These are phyloP conservation scores for Cyberlindnera maritima DNA, from an alignment of 805 yeast species.

Conservation along the genomic window DNA sequence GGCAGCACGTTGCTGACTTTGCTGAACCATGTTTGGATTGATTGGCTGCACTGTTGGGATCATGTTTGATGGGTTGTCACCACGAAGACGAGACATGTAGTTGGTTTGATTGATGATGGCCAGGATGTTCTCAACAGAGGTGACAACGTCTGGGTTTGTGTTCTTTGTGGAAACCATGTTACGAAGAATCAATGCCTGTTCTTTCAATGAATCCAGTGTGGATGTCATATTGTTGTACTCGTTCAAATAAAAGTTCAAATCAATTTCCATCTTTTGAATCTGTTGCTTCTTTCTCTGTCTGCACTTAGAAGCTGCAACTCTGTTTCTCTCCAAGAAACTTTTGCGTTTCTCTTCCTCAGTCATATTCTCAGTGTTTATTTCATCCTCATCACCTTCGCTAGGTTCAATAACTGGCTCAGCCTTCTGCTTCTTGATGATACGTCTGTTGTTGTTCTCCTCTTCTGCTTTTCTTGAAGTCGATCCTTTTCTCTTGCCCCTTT, in stretches of 20 bases:
- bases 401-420: neutral
- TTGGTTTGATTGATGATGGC: conserved; percentile 23
- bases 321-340: conserved; percentile 80
- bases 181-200: conserved; percentile 51
- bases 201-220: conserved; percentile 57
- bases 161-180: conserved; percentile 35
- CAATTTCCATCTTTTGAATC: conserved; percentile 78
- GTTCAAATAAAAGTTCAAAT: conserved; percentile 62
- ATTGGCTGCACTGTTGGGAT: conserved; percentile 31
- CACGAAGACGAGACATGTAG: conserved; percentile 27
- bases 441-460: conserved; percentile 5
- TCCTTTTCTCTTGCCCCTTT: neutral
- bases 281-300: conserved; percentile 91
- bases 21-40: conserved; percentile 26
- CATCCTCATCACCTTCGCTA: neutral
- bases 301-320: conserved; percentile 95
- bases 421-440: conserved; percentile 7
- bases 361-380: conserved; percentile 27
- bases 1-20: conserved; percentile 14
- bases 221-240: conserved; percentile 66
- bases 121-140: conserved; percentile 31
- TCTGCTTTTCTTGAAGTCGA: neutral
- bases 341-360: conserved; percentile 74
- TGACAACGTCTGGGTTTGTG: conserved; percentile 42
- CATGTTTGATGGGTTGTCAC: conserved; percentile 25